Conservation (phyloP, 257 asterid species). For the Solanum pennellii region DNA sequence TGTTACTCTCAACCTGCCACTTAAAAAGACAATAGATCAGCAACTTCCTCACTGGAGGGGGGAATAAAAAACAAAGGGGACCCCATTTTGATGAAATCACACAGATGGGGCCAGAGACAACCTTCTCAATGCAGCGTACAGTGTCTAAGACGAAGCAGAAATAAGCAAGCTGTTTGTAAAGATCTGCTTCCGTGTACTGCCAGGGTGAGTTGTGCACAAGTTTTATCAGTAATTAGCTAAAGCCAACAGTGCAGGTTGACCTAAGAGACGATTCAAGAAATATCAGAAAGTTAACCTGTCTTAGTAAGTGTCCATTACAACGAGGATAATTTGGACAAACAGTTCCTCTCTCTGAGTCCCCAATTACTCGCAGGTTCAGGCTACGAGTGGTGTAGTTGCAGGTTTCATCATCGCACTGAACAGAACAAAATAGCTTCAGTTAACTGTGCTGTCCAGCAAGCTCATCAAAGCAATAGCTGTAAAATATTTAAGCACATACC, state of each 20-base stretch:
- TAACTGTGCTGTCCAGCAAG: background rate
- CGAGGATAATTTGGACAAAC: constrained; percentile 88
- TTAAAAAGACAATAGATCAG: background rate
- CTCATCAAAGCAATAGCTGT: constrained; percentile 7
- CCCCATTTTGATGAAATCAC: background rate
- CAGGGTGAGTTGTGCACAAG: background rate
- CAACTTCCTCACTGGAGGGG: background rate
- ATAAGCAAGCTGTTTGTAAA: constrained; percentile 78
- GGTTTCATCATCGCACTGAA: constrained; percentile 93
- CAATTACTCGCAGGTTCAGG: constrained; percentile 64
- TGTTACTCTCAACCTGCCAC: constrained; percentile 50
- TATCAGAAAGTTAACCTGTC: constrained; percentile 43
- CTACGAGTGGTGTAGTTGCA: constrained; percentile 76
- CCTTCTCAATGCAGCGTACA: constrained; percentile 73
- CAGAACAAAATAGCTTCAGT: background rate
- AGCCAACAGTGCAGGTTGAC: background rate
- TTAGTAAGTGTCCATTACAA: constrained; percentile 67
- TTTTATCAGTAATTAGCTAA: constrained; percentile 5
- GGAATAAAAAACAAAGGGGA: background rate
- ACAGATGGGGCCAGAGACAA: background rate
- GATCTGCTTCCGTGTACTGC: constrained; percentile 81
- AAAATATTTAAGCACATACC: constrained; percentile 31
- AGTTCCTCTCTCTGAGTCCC: constrained; percentile 81
- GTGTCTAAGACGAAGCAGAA: constrained; percentile 73
- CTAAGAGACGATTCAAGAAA: background rate